Evolutionary conservation across 1,139 yeast species (phyloP), one percentile per base, ranked within the genome.

Genomic region (Yamadazyma atmosphaerica): DNA sequence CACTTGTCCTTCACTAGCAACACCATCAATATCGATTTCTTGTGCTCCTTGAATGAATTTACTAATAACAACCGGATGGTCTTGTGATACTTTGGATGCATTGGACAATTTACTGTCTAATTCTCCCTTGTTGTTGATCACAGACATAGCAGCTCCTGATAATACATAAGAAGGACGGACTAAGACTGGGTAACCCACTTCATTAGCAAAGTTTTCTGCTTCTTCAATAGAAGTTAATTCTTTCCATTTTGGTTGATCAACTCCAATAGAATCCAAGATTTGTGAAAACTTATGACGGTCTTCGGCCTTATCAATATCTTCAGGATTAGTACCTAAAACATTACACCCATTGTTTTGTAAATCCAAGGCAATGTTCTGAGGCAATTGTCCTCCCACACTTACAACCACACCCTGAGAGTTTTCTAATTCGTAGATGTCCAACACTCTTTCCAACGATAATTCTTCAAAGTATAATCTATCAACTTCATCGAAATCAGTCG

Each of bases 61-160:
- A 55, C 98, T 86, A 58, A 92, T 90, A 38, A 92, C 98, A 46
- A 92, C 98, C 19, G 98, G 98, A 61, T 92, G 94, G 37, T 92
- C 98, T 43, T 86, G 86, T 19, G 96, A 87, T 39, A 92, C 97
- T 54, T 86, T 83, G 34, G 96, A 83, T 36, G 98, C 98, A 55
- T 85, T 81, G 41, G 83, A 79, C 54, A 92, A 74, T 61, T 90
- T 87, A 40, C 79, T 63, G 52, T 83, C 94, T 52, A 92, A 77
- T 62, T 92, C 98, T 42, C 77, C 71, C 58, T 82, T 81, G 46
- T 77, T 78, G 61, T 81, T 79, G 51, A 92, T 89, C 37, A 89
- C 96, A 48, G 94, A 84, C 98, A 92, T 92, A 42, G 98, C 98
- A 44, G 98, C 98, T 69, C 98, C 98, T 42, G 96, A 86, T 49